phyloP scores from a whole-genome alignment of 352 stramenopile species.

The Halophytophthora batemanensis region DNA sequence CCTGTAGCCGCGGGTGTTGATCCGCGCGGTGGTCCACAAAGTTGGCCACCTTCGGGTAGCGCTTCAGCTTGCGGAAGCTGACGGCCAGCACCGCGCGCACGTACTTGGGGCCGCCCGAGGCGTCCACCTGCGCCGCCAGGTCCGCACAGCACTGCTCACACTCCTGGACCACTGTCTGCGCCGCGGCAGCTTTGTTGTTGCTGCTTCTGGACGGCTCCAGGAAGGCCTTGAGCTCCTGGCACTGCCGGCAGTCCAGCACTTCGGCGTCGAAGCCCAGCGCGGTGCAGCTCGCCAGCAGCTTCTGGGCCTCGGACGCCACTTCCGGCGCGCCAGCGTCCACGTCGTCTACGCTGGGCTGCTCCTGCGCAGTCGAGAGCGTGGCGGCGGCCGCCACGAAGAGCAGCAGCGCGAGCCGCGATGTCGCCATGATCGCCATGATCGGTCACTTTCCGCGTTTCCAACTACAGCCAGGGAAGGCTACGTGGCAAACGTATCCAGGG shows the following conservation, averaged over 20 bases:
- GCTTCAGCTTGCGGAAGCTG: constrained; percentile 46
- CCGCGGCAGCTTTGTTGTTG: constrained; percentile 5
- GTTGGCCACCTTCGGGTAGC: constrained; percentile 65
- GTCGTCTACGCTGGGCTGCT: too few relatives aligned
- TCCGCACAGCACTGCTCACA: constrained; percentile 59
- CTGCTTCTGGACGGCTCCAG: constrained; percentile 13
- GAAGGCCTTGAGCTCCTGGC: constrained; percentile 39
- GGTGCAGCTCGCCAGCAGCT: constrained; percentile 25
- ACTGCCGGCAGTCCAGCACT: constrained; percentile 59
- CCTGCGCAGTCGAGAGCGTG: too few relatives aligned
- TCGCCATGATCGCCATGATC: too few relatives aligned
- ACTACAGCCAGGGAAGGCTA: too few relatives aligned
- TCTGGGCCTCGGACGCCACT: neutral
- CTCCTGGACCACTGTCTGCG: constrained; percentile 17
- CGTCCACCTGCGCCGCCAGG: constrained; percentile 29
- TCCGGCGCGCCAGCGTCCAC: neutral
- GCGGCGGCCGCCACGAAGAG: too few relatives aligned
- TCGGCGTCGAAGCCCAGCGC: constrained; percentile 53
- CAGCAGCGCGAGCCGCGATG: too few relatives aligned
- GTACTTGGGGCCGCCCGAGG: constrained; percentile 24
- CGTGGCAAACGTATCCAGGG: too few relatives aligned
- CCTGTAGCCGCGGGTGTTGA: constrained; percentile 40
- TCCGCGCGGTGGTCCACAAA: constrained; percentile 55
- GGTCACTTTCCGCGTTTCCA: too few relatives aligned
- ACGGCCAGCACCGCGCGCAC: constrained; percentile 49